Evolutionary conservation across 495 filamentous ascomycete species (phyloP), one percentile per base, ranked within the genome.

Genomic region (Hypoxylon rickii): DNA sequence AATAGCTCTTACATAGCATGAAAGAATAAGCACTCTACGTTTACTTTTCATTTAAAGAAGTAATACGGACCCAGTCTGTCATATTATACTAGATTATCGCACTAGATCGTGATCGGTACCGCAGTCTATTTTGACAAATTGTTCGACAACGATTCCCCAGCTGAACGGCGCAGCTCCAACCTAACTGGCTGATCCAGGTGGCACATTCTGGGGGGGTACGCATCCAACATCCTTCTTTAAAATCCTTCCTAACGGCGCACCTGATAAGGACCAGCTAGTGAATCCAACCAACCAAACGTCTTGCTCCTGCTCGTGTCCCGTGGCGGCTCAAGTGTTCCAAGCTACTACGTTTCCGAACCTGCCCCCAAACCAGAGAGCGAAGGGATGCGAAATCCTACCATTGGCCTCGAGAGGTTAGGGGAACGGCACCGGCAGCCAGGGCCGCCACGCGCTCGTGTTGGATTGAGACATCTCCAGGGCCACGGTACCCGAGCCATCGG

Each of bases 401-500:
- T 15, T 20, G 13, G 22, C 24, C 44, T 24, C 59, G 54, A 47
- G 58, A 45, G 58, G 21, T 36, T 34, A n/a, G 26, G 39, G 17
- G 33, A 16, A 4, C n/a, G 3, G 18, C 24, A 17, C 42, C 10
- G 39, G 37, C 59, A n/a, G n/a, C n/a, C n/a, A 63, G 44, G 53
- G 59, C 39, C 59, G 53, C 59, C 59, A 63, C 44, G 59, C 48
- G 49, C 50, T 44, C 8, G 17, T 31, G 20, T 26, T 26, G 47
- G 39, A 39, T 43, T 51, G 36, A 17, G 44, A 58, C 8, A 13
- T 38, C 51, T 52, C 16, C 16, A 41, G 43, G 52, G 56, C 44
- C 44, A 38, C 42, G 24, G 43, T 51, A 58, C 31, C 59, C 59
- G 53, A 58, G 54, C 53, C 59, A 63, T 53, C 59, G 59, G 59